Conservation (phyloP, 2,329 filamentous ascomycete species). For the Hypomyces rosellus region DNA sequence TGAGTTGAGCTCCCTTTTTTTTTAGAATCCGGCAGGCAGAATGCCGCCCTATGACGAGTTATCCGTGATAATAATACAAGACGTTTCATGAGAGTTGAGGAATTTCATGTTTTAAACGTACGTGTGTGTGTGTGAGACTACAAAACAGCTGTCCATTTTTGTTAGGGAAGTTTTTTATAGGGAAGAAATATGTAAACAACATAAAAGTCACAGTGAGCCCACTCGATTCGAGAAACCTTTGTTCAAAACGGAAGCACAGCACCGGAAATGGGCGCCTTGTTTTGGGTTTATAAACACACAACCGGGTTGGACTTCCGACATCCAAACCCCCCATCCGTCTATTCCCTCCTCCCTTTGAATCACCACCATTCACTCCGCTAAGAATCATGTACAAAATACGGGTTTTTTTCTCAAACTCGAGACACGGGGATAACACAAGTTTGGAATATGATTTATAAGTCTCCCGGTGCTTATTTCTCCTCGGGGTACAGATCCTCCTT, state of each 20-base stretch:
- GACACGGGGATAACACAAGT: too few relatives aligned
- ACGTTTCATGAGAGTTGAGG: not conserved
- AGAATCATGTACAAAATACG: slow-evolving; percentile 33
- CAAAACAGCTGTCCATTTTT: too few relatives aligned
- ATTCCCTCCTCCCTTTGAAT: not conserved
- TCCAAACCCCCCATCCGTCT: slow-evolving; percentile 20
- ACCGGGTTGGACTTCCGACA: slow-evolving; percentile 23
- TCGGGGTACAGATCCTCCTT: slow-evolving; percentile 91
- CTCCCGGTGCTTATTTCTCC: slow-evolving; percentile 36
- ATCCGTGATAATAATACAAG: not conserved
- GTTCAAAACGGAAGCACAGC: slow-evolving; percentile 12
- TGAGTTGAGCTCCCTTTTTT: not conserved
- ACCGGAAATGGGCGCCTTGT: slow-evolving; percentile 18
- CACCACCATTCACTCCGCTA: slow-evolving; percentile 17
- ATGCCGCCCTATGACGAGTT: not conserved
- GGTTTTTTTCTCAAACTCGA: not conserved
- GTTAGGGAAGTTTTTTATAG: too few relatives aligned
- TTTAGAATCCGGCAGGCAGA: not conserved
- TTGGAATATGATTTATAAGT: not conserved
- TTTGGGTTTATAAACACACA: slow-evolving; percentile 26
- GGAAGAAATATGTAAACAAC: not conserved
- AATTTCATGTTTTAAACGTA: too few relatives aligned
- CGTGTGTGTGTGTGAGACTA: too few relatives aligned
- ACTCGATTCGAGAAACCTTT: not conserved
- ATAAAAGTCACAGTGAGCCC: not conserved